These are phyloP conservation scores for Arachnomyces sp. DNA, from an alignment of 2,329 filamentous ascomycete species.

Conservation along the genomic window DNA sequence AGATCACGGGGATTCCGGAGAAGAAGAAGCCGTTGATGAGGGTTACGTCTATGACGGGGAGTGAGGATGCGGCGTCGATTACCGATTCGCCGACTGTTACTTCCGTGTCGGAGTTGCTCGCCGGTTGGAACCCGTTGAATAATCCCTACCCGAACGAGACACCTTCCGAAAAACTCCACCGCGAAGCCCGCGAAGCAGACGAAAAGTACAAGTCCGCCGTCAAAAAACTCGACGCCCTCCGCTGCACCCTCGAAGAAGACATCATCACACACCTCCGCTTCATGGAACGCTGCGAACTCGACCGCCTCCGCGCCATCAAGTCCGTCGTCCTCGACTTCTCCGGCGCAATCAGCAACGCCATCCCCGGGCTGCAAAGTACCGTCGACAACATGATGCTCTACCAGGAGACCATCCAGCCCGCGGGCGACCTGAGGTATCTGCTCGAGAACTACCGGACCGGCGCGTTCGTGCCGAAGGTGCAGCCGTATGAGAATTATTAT, in stretches of 20 bases:
- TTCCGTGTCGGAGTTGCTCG: slow-evolving; percentile 79
- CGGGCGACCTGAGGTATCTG: slow-evolving; percentile 83
- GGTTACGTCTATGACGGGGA: slow-evolving; percentile 61
- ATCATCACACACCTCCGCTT: slow-evolving; percentile 90
- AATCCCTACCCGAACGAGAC: slow-evolving; percentile 91
- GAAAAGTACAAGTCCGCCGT: slow-evolving; percentile 87
- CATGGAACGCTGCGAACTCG: slow-evolving; percentile 93
- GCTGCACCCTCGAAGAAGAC: slow-evolving; percentile 90
- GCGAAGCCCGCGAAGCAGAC: slow-evolving; percentile 84
- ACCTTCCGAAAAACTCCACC: slow-evolving; percentile 71
- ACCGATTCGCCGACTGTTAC: slow-evolving; percentile 75
- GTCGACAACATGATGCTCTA: slow-evolving; percentile 99
- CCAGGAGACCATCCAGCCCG: slow-evolving; percentile 95
- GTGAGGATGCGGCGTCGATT: slow-evolving; percentile 42
- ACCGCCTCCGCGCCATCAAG: slow-evolving; percentile 95
- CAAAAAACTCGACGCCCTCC: slow-evolving; percentile 76
- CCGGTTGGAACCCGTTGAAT: slow-evolving; percentile 88
- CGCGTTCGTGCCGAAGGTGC: slow-evolving; percentile 80
- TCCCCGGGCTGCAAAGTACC: slow-evolving; percentile 87
- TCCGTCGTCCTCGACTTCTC: slow-evolving; percentile 96
- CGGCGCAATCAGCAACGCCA: slow-evolving; percentile 93
- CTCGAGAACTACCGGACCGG: slow-evolving; percentile 96
- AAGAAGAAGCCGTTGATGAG: slow-evolving; percentile 69
- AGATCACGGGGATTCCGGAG: slow-evolving; percentile 77
- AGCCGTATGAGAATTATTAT: slow-evolving; percentile 98